Conservation (phyloP, 2,329 filamentous ascomycete species). For the Colletotrichum siamense region DNA sequence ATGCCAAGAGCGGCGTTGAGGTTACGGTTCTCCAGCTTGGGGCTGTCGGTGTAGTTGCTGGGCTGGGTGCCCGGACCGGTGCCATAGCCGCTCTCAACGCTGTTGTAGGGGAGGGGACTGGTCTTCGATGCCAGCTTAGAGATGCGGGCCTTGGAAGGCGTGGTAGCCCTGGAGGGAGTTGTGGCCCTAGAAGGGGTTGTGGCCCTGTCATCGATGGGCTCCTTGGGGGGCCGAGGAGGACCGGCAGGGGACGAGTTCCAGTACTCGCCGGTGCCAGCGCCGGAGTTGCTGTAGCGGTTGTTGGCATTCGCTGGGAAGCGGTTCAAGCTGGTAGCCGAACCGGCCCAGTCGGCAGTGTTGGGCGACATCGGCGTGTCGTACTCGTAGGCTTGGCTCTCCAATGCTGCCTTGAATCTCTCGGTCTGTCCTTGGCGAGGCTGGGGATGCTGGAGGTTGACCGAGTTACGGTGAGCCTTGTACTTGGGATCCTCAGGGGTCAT, state of each 20-base stretch:
- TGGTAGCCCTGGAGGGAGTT: constrained; percentile 29
- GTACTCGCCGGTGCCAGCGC: constrained; percentile 43
- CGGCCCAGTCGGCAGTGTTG: constrained; percentile 66
- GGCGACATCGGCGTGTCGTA: constrained; percentile 68
- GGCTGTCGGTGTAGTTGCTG: constrained; percentile 58
- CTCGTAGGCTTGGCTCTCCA: constrained; percentile 75
- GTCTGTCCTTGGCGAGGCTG: constrained; percentile 78
- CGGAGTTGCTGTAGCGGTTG: constrained; percentile 50
- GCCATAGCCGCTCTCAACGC: constrained; percentile 59
- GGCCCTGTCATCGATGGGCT: constrained; percentile 54
- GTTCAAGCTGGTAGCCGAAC: constrained; percentile 64
- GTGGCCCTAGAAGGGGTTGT: constrained; percentile 48
- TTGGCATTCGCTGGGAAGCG: constrained; percentile 54
- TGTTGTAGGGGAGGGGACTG: constrained; percentile 62
- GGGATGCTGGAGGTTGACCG: constrained; percentile 79
- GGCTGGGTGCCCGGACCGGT: constrained; percentile 48
- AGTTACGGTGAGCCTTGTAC: constrained; percentile 83
- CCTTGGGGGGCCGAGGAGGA: constrained; percentile 68
- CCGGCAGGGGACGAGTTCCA: constrained; percentile 49
- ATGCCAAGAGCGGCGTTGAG: constrained; percentile 58
- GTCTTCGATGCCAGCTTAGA: constrained; percentile 55
- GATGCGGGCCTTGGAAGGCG: constrained; percentile 53
- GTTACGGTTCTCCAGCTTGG: constrained; percentile 62
- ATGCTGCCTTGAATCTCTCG: constrained; percentile 73
- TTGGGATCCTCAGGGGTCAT: constrained; percentile 73